These are phyloP conservation scores for Trichophyton mentagrophytes DNA, from an alignment of 2,329 filamentous ascomycete genomes.

Conservation along the genomic window DNA sequence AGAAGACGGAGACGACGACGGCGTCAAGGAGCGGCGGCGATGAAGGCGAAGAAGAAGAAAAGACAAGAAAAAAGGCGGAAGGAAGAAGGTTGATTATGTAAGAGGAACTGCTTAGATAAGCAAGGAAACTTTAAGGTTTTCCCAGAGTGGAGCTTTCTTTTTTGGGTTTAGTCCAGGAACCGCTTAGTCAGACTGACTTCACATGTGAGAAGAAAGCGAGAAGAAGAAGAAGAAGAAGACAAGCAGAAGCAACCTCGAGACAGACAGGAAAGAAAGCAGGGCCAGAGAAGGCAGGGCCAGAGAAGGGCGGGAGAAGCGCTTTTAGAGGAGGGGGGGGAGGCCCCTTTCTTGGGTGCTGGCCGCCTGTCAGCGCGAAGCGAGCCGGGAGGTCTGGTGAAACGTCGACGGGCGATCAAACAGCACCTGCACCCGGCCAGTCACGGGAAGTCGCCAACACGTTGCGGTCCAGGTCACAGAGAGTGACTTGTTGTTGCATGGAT, in stretches of 20 bases:
- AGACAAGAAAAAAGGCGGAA: slow-evolving; percentile 19
- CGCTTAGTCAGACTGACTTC: background rate
- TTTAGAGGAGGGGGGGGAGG: background rate
- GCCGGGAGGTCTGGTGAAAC: background rate
- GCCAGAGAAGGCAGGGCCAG: background rate
- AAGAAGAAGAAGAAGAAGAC: background rate
- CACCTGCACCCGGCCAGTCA: background rate
- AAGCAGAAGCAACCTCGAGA: background rate
- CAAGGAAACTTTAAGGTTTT: background rate
- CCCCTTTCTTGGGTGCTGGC: background rate
- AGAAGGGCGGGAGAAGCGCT: background rate
- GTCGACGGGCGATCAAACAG: background rate
- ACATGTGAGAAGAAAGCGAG: background rate
- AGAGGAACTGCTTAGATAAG: background rate
- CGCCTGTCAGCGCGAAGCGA: background rate
- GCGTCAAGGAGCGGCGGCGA: background rate
- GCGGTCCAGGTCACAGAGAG: background rate
- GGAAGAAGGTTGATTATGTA: background rate
- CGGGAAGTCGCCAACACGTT: background rate
- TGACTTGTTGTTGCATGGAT: background rate
- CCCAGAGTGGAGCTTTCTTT: background rate
- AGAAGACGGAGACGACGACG: background rate
- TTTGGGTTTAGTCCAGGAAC: background rate
- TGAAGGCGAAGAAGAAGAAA: slow-evolving; percentile 17
- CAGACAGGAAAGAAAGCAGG: background rate